phyloP scores from a whole-genome alignment of 2,329 filamentous ascomycete species.

The Calonectria crousiana region DNA sequence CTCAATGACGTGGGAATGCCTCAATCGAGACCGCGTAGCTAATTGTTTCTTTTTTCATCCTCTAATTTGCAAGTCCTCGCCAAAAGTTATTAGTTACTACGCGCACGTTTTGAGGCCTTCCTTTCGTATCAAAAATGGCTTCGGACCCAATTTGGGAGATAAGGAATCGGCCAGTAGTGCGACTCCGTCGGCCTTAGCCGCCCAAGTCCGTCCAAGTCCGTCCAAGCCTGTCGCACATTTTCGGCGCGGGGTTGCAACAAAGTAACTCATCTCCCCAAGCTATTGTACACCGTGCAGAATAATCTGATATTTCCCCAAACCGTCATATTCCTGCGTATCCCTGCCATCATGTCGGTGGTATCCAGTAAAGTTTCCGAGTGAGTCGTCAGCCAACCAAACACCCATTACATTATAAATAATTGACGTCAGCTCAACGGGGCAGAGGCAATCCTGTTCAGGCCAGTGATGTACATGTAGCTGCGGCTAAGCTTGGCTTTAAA shows the following conservation, averaged over 20 bases:
- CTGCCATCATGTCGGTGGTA: background rate
- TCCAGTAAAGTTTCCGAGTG: conserved; percentile 3
- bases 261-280: background rate
- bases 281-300: background rate
- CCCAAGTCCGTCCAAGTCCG: background rate
- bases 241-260: background rate
- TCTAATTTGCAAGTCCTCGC: too few species aligned
- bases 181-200: background rate
- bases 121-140: background rate
- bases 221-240: background rate
- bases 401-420: background rate
- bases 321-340: background rate
- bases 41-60: background rate
- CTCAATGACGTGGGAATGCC: too few species aligned
- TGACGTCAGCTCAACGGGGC: background rate
- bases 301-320: background rate
- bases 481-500: background rate
- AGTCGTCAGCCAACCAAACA: background rate
- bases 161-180: background rate
- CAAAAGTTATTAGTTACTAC: background rate
- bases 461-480: background rate
- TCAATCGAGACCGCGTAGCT: background rate
- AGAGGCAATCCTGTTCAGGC: background rate
- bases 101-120: background rate
- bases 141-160: background rate